A percentile compares a stretch with the other conserved stretches of the same genome.
Conservation (phyloP, 345 rosid genomes). For the Streptanthus diversifolius region DNA sequence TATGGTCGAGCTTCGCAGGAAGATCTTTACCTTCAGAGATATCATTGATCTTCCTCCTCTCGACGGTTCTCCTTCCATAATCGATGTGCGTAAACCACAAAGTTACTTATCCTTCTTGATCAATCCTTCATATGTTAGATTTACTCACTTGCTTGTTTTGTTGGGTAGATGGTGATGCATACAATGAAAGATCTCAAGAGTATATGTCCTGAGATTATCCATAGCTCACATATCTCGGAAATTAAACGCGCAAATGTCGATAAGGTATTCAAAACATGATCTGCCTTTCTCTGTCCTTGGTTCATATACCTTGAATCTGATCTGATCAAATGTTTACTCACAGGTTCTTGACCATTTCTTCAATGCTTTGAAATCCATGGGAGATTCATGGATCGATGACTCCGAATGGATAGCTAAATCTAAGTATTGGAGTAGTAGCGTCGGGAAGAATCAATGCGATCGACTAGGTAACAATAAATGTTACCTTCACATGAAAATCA, state of each 20-base stretch:
- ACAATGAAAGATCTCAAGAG: slow-evolving; percentile 70
- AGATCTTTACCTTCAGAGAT: slow-evolving; percentile 64
- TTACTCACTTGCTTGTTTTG: background rate
- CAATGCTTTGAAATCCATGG: slow-evolving; percentile 50
- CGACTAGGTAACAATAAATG: slow-evolving; percentile 39
- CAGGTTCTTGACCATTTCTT: slow-evolving; percentile 57
- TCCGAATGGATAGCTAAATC: slow-evolving; percentile 51
- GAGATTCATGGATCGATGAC: slow-evolving; percentile 60
- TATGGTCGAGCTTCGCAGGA: slow-evolving; percentile 67
- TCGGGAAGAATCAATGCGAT: slow-evolving; percentile 41
- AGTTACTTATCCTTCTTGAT: background rate
- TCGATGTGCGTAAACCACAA: slow-evolving; percentile 40
- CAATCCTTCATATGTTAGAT: background rate
- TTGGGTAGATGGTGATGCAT: slow-evolving; percentile 50
- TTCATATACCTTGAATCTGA: slow-evolving; percentile 2
- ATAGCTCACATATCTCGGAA: slow-evolving; percentile 40
- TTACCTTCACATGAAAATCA: background rate
- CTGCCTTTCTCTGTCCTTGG: background rate
- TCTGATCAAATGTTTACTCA: background rate
- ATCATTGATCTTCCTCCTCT: slow-evolving; percentile 58
- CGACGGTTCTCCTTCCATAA: slow-evolving; percentile 44
- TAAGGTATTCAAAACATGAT: slow-evolving; percentile 41
- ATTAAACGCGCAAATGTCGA: slow-evolving; percentile 44
- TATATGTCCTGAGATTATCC: slow-evolving; percentile 55
- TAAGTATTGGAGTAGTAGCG: slow-evolving; percentile 37